Base-by-base conservation (phyloP, 2,329 filamentous ascomycete genomes). In the Apiospora aurea region DNA sequence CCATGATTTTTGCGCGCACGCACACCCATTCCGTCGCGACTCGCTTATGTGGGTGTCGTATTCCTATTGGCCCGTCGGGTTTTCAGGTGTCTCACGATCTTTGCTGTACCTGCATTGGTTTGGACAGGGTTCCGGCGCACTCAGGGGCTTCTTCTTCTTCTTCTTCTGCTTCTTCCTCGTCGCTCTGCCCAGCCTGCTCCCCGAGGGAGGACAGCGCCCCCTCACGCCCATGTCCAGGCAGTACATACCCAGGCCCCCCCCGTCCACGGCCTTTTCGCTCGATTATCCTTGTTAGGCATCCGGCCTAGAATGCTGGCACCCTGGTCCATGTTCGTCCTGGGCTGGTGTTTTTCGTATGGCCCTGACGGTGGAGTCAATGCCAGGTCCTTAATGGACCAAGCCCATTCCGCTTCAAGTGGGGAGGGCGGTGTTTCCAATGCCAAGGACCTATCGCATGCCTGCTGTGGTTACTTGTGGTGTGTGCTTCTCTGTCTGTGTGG, bases 81-180 rank as follows among this genome's bases (percentile, higher is more conserved):
- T 64, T 64, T 64, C 57, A 64, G 21, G 57, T 64, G 57, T 64
- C 57, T 64, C 57, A 64, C 57, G 57, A 64, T 64, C 57, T 64
- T 34, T 34, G 29, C 34, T 41, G 57, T 64, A 64, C 57, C 57
- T 64, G 57, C 57, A 64, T 64, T 64, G 57, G 57, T 64, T n/a
- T 41, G 11, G 57, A 64, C 57, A 64, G 57, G 57, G 57, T 38
- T 24, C 24, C 8, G 18, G 57, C 11, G 34, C 57, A 41, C 57
- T 64, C 57, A 64, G 57, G 57, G 57, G 57, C 57, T 64, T 38
- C 11, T 6, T 6, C 14, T 13, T 6, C 44, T 21, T 46, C 18
- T n/a, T n/a, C 57, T 41, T 38, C 11, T 6, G 1, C 14, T 13
- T 6, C 44, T 21, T 46, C 18, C 26, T 29, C 26, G 26, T 21